Percentiles rank a stretch among this genome's conserved stretches.
These are phyloP conservation scores for Aspergillus hortae DNA, from an alignment of 2,329 filamentous ascomycete genomes.

Conservation along the genomic window DNA sequence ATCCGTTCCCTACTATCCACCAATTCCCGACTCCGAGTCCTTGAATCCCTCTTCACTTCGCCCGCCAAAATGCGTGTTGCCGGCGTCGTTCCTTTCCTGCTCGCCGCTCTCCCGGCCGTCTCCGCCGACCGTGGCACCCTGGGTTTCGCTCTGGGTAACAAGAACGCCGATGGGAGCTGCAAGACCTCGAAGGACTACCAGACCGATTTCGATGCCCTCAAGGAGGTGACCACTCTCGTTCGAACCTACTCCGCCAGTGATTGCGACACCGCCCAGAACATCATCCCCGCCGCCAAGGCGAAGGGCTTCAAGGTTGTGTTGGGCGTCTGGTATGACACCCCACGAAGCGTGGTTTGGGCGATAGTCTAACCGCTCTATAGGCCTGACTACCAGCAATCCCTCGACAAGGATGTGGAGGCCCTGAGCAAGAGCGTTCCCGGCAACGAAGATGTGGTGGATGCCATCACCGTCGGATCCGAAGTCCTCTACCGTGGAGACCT, in stretches of 20 bases:
- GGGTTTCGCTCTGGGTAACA: conserved; percentile 65
- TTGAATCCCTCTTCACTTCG: not conserved
- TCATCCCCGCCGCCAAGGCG: conserved; percentile 62
- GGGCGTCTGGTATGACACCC: conserved; percentile 59
- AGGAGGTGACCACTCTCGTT: conserved; percentile 53
- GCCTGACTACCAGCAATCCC: conserved; percentile 62
- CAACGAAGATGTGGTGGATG: conserved; percentile 60
- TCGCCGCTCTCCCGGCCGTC: conserved; percentile 46
- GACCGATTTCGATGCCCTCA: conserved; percentile 61
- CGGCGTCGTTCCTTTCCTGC: conserved; percentile 36
- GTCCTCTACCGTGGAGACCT: conserved; percentile 67
- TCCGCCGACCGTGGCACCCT: conserved; percentile 54
- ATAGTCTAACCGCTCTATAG: conserved; percentile 27
- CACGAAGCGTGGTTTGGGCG: not conserved
- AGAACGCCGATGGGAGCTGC: conserved; percentile 59
- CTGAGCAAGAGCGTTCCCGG: conserved; percentile 44
- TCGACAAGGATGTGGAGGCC: conserved; percentile 58
- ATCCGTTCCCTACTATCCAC: no score
- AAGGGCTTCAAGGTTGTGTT: conserved; percentile 66
- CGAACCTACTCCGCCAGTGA: conserved; percentile 65
- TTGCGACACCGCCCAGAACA: conserved; percentile 60
- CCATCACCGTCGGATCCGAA: conserved; percentile 69
- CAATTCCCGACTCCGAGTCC: not conserved
- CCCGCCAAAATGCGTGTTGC: conserved; percentile 42
- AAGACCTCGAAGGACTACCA: conserved; percentile 62